These are phyloP conservation scores for Elymus sibiricus DNA, from an alignment of 176 grass and related monocot species.

Conservation along the genomic window DNA sequence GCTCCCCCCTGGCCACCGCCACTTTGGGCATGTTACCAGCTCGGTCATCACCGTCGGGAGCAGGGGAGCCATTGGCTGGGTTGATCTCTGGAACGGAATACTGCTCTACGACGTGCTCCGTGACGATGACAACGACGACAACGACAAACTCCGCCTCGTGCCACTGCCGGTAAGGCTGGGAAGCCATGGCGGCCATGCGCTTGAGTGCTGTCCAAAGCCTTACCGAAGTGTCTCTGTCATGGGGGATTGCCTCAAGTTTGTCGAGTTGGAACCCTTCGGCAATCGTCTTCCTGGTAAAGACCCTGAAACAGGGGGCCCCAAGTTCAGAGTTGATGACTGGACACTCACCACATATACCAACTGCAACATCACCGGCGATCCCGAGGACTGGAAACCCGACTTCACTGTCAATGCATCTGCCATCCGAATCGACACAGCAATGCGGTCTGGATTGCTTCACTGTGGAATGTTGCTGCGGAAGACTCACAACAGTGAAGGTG, in stretches of 20 bases:
- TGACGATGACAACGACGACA: background rate
- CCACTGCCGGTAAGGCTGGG: background rate
- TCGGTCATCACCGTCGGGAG: background rate
- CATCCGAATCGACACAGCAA: background rate
- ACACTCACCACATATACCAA: background rate
- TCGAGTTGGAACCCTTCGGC: background rate
- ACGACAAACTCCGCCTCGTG: background rate
- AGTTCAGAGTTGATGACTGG: background rate
- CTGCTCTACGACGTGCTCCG: background rate
- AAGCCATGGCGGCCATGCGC: background rate
- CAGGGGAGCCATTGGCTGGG: background rate
- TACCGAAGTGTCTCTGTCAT: background rate
- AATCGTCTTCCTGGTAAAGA: background rate
- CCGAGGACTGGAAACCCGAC: background rate
- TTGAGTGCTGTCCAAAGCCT: background rate
- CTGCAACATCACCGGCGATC: background rate
- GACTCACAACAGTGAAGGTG: background rate
- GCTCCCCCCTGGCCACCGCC: background rate
- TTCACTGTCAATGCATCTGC: background rate
- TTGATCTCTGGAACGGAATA: background rate
- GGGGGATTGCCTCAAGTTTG: background rate
- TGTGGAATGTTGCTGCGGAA: background rate
- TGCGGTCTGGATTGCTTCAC: background rate
- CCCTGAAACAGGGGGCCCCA: background rate
- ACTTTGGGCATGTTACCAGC: background rate